These are phyloP conservation scores for Dendrobium huoshanense DNA, from an alignment of 106 monocot genomes.

Conservation along the genomic window DNA sequence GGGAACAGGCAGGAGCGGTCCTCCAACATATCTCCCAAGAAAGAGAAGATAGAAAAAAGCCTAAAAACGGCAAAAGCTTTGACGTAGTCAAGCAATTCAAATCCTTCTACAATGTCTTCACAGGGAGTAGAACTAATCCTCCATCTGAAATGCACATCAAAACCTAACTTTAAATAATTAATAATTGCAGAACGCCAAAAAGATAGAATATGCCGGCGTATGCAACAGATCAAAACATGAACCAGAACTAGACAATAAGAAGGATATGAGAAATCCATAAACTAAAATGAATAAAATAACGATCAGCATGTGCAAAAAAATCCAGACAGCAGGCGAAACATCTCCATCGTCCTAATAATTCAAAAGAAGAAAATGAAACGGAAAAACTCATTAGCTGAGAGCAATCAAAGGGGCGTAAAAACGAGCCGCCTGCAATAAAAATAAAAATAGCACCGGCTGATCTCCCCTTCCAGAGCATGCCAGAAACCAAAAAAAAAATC, in stretches of 20 bases:
- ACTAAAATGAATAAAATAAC: neutral
- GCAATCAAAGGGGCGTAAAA: no score
- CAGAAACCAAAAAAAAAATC: neutral
- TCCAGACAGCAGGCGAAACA: neutral
- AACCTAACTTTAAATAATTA: neutral
- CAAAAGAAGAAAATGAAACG: neutral
- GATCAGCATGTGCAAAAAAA: neutral
- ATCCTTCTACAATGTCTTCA: neutral
- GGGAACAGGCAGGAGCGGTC: slow-evolving; percentile 58
- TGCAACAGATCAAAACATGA: neutral
- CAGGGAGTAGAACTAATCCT: neutral
- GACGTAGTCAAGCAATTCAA: neutral
- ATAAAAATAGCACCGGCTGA: neutral
- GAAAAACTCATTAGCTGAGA: neutral
- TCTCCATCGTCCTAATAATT: no score
- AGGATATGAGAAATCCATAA: neutral
- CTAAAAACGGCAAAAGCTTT: neutral
- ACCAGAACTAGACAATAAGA: no score
- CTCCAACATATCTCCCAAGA: slow-evolving; percentile 43
- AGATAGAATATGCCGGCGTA: neutral
- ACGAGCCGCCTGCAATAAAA: neutral
- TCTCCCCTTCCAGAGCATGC: neutral
- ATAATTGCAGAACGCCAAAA: neutral
- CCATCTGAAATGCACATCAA: neutral
- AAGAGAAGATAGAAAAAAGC: no score